These are phyloP conservation scores for Alternaria sp. DNA, from an alignment of 2,329 filamentous ascomycete species.

Conservation along the genomic window DNA sequence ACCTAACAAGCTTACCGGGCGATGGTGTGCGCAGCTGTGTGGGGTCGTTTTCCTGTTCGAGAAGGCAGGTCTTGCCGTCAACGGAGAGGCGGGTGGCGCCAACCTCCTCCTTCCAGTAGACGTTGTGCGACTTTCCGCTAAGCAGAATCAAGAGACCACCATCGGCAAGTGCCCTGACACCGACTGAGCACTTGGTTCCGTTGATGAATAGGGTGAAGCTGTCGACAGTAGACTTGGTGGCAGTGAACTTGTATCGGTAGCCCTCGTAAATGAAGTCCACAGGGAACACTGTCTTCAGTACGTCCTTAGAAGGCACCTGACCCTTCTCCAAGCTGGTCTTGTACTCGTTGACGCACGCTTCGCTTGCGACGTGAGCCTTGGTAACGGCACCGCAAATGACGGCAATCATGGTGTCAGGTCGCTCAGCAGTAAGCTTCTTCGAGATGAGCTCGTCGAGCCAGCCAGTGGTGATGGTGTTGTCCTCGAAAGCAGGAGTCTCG, in stretches of 20 bases:
- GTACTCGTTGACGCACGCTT: constrained; percentile 88
- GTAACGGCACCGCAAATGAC: constrained; percentile 94
- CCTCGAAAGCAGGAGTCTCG: constrained; percentile 97
- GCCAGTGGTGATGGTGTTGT: constrained; percentile 98
- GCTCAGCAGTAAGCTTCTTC: constrained; percentile 95
- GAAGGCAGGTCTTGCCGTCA: constrained; percentile 95
- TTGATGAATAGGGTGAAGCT: constrained; percentile 99
- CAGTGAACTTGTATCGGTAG: constrained; percentile 96
- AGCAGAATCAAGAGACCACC: constrained; percentile 92
- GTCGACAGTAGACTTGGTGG: constrained; percentile 88
- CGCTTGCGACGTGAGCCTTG: constrained; percentile 94
- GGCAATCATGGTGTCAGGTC: constrained; percentile 92
- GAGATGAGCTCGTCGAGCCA: constrained; percentile 99
- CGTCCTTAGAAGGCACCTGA: constrained; percentile 95
- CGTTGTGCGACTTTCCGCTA: constrained; percentile 92
- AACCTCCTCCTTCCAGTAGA: constrained; percentile 99
- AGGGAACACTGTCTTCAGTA: constrained; percentile 96
- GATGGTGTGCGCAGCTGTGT: constrained; percentile 95
- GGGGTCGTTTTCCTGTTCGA: constrained; percentile 98
- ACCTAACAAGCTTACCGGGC: constrained; percentile 98
- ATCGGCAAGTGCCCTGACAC: constrained; percentile 90
- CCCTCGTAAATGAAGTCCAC: constrained; percentile 99
- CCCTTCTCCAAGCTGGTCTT: constrained; percentile 91
- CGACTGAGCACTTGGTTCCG: constrained; percentile 93
- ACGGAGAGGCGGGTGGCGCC: constrained; percentile 95